Conservation (phyloP, 441 rosid genomes). For the Populus hybrid region DNA sequence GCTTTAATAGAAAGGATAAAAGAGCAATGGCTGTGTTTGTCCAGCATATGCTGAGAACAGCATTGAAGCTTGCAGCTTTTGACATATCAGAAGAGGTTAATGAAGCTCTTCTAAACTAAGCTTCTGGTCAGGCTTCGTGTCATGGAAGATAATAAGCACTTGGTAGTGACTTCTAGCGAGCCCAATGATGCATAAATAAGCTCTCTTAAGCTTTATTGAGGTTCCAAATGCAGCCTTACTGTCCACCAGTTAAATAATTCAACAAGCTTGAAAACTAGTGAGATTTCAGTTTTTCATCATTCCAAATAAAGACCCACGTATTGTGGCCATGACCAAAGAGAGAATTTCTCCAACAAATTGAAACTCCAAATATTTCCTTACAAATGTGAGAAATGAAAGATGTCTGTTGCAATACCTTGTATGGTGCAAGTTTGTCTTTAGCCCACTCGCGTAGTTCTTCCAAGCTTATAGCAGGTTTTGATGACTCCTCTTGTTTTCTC, state of each 20-base stretch:
- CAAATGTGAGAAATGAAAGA: not conserved
- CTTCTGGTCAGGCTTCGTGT: not conserved
- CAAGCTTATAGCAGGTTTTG: constrained; percentile 59
- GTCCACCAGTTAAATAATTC: too few relatives aligned
- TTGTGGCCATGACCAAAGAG: not conserved
- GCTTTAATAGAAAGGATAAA: not conserved
- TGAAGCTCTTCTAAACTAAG: not conserved
- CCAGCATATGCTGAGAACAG: not conserved
- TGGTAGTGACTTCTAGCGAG: not conserved
- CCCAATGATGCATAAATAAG: not conserved
- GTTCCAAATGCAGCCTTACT: too few relatives aligned
- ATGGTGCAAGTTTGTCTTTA: constrained; percentile 94
- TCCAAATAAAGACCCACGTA: not conserved
- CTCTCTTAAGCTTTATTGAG: not conserved
- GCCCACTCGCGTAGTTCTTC: constrained; percentile 85
- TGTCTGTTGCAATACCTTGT: constrained; percentile 62
- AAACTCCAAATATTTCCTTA: too few relatives aligned
- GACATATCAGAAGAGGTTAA: not conserved
- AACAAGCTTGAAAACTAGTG: too few relatives aligned
- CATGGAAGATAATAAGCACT: not conserved
- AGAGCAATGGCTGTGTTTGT: not conserved
- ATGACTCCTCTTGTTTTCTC: constrained; percentile 42
- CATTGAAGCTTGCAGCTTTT: not conserved
- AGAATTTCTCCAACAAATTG: too few relatives aligned
- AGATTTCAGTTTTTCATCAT: too few relatives aligned